Evolutionary conservation across 345 rosid genomes (phyloP), one percentile per base, ranked within the genome.

Genomic region (Eucalyptus tenuipes): DNA sequence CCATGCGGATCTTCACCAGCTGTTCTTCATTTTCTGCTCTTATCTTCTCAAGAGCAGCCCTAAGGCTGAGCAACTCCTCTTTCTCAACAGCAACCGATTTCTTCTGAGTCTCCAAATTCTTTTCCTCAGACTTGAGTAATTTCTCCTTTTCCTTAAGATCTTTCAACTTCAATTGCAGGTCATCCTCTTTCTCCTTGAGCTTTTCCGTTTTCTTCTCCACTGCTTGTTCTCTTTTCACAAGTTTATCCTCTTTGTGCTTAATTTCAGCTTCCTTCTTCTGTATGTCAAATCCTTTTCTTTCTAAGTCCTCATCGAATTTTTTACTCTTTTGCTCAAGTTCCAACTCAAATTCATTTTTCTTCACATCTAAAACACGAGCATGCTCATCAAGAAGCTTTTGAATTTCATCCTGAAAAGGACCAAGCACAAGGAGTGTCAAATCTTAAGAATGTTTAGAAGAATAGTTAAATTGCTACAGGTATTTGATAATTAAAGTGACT

Each of bases 181-280:
- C 96, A 64, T 93, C 91, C 92, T 98, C 99, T 91, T 94, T 98
- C 88, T 95, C 99, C 90, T 94, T 96, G 49, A 92, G 87, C 90
- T 96, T 98, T 89, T 98, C 97, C 85, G 91, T 71, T 89, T 92
- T 98, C 92, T 89, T 95, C 61, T 97, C 98, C 91, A 97, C 80
- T 12, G 96, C 94, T 57, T 92, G 95, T 92, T 98, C 99, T 88
- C 97, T 93, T 91, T 95, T 98, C 5, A 91, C 91, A 89, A 95
- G 88, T 93, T 98, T 98, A 91, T 97, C 98, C 91, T 98, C 97
- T 94, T 85, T 89, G 88, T 98, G 99, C 88, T 94, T 94, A 90
- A 96, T 92, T 90, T 97, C 99, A 90, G 93, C 93, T 92, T 95
- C 99, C 92, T 94, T 94, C 92, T 95, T 97, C 92, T 95, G 97